Evolutionary conservation across 805 yeast species (phyloP).

Genomic region (Suhomyces emberorum): DNA sequence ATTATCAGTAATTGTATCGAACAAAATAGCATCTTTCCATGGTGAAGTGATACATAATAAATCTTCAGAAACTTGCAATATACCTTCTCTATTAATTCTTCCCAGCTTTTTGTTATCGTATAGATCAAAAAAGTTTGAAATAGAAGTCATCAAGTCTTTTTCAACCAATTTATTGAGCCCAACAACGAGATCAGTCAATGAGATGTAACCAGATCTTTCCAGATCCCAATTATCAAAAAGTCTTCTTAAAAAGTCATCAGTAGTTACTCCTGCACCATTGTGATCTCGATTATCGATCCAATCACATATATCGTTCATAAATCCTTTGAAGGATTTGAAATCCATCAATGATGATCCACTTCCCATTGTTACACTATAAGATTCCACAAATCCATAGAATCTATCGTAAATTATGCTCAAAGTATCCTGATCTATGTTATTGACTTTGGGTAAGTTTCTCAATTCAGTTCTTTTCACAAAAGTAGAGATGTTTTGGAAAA

Average conservation of each 20-base stretch:
- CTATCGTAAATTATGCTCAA: constrained; percentile 78
- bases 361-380: constrained; percentile 51
- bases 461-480: constrained; percentile 91
- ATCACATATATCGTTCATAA: constrained; percentile 76
- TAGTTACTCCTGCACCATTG: constrained; percentile 3
- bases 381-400: constrained; percentile 70
- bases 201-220: constrained; percentile 50
- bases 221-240: constrained; percentile 72
- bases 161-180: constrained; percentile 73
- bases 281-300: constrained; percentile 44
- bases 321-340: constrained; percentile 63
- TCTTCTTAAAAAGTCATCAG: constrained; percentile 48
- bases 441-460: constrained; percentile 76
- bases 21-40: constrained; percentile 68
- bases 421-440: constrained; percentile 54
- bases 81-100: constrained; percentile 70
- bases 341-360: constrained; percentile 67
- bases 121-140: constrained; percentile 74
- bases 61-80: constrained; percentile 84
- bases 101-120: constrained; percentile 64
- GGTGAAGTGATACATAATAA: constrained; percentile 78
- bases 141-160: constrained; percentile 71
- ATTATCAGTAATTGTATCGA: constrained; percentile 62
- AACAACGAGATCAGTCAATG: constrained; percentile 63
- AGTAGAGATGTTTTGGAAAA: constrained; percentile 79